Percentiles rank a stretch among this genome's conserved stretches.
Evolutionary conservation across 1,284 basidiomycete genomes (phyloP).

Genomic region (Erythrobasidium hasegawianum): DNA sequence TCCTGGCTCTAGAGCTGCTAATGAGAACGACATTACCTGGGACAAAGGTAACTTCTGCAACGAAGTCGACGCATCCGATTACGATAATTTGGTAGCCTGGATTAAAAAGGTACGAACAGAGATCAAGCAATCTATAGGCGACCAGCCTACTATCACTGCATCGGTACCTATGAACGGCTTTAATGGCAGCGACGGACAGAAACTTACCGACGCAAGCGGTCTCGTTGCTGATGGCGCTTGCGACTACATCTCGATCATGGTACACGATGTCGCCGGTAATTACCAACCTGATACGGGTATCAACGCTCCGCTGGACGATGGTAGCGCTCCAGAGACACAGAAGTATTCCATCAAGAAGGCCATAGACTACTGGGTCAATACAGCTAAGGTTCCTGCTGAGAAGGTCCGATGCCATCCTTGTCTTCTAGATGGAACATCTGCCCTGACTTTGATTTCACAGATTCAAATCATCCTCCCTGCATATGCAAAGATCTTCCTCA

Average conservation of each 20-base stretch:
- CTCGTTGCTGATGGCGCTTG: slow-evolving; percentile 6
- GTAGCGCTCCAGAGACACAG: slow-evolving; percentile 12
- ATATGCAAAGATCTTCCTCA: slow-evolving; percentile 25
- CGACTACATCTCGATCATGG: slow-evolving; percentile 28
- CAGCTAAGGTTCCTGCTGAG: slow-evolving; percentile 25
- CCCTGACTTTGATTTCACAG: background rate
- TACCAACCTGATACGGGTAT: slow-evolving; percentile 12
- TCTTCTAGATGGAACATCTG: too few relatives aligned
- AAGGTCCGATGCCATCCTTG: too few relatives aligned
- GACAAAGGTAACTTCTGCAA: slow-evolving; percentile 17
- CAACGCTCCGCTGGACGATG: slow-evolving; percentile 14
- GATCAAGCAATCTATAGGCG: background rate
- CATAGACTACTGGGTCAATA: slow-evolving; percentile 17
- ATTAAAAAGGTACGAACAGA: slow-evolving; percentile 12
- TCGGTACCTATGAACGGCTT: slow-evolving; percentile 22
- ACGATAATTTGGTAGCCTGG: slow-evolving; percentile 3
- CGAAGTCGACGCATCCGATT: slow-evolving; percentile 1
- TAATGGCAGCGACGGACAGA: background rate
- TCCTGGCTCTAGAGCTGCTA: slow-evolving; percentile 1
- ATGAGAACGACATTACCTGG: background rate
- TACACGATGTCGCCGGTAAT: slow-evolving; percentile 14
- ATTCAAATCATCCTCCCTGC: slow-evolving; percentile 27
- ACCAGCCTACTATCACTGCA: slow-evolving; percentile 18
- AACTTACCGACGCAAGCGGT: slow-evolving; percentile 5
- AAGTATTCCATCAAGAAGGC: slow-evolving; percentile 12